phyloP scores from a whole-genome alignment of 495 filamentous ascomycete genomes.

The Talaromyces ruber region DNA sequence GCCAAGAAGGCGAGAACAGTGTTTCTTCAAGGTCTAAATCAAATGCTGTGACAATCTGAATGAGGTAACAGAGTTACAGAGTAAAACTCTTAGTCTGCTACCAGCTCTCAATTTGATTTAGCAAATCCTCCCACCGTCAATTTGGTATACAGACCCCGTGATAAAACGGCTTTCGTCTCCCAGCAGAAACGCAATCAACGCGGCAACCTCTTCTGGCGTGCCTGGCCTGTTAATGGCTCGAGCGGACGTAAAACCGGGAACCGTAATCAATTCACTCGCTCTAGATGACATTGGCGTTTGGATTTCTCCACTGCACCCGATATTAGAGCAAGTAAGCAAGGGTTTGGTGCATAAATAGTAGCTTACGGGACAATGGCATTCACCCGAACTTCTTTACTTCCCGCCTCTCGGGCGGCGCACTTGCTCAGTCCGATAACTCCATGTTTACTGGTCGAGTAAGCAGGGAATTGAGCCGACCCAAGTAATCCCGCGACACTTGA shows the following conservation, averaged over 20 bases:
- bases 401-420: constrained; percentile 49
- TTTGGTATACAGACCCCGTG: constrained; percentile 35
- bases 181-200: constrained; percentile 45
- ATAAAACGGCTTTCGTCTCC: constrained; percentile 48
- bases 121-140: constrained; percentile 30
- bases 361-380: constrained; percentile 50
- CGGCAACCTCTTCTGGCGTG: constrained; percentile 41
- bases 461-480: constrained; percentile 37
- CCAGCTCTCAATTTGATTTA: background rate
- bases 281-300: constrained; percentile 42
- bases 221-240: constrained; percentile 32
- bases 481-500: constrained; percentile 43
- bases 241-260: background rate
- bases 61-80: too few species aligned
- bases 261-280: constrained; percentile 25
- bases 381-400: constrained; percentile 42
- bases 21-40: too few species aligned
- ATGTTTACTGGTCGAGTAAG: constrained; percentile 51
- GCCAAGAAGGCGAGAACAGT: too few species aligned
- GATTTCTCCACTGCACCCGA: too few species aligned
- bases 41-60: too few species aligned
- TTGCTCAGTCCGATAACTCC: constrained; percentile 52
- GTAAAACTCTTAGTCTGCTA: too few species aligned
- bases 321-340: too few species aligned
- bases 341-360: too few species aligned